Evolutionary conservation across 352 stramenopile species (phyloP).

Genomic region (Pythium myriotylum): DNA sequence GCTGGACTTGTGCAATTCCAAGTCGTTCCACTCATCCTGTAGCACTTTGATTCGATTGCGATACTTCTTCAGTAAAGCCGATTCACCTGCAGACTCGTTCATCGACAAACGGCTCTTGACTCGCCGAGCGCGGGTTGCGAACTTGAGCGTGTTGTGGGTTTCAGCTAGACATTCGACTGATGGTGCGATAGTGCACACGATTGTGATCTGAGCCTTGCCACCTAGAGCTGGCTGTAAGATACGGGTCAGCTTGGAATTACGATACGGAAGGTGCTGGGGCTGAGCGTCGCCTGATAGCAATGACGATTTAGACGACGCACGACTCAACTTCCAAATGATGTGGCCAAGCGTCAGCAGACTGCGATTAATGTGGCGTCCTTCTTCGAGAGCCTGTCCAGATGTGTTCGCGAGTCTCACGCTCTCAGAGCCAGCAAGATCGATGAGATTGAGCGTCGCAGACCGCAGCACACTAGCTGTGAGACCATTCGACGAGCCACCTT

Average conservation of each 20-base stretch:
- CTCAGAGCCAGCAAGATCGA: constrained; percentile 90
- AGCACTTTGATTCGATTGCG: constrained; percentile 64
- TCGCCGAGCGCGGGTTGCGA: constrained; percentile 92
- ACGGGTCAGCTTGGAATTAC: constrained; percentile 98
- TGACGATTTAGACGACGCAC: constrained; percentile 32
- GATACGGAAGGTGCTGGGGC: constrained; percentile 92
- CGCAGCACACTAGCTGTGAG: constrained; percentile 31
- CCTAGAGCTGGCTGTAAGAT: constrained; percentile 97
- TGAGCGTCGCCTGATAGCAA: constrained; percentile 22
- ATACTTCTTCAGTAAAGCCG: constrained; percentile 68
- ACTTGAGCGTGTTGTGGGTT: constrained; percentile 96
- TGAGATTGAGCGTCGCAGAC: constrained; percentile 89
- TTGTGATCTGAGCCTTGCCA: constrained; percentile 96
- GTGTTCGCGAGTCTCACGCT: constrained; percentile 84
- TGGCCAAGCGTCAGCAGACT: constrained; percentile 92
- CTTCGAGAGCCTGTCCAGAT: constrained; percentile 70
- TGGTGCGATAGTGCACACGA: constrained; percentile 96
- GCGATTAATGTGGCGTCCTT: constrained; percentile 92
- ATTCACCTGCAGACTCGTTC: constrained; percentile 86
- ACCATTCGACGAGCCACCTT: not conserved
- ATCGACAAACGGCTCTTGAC: constrained; percentile 92
- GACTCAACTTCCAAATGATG: constrained; percentile 93
- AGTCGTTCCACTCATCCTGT: constrained; percentile 60
- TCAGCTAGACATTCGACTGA: constrained; percentile 94
- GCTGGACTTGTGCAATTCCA: constrained; percentile 48